Evolutionary conservation across 2,329 filamentous ascomycete genomes (phyloP), one percentile per base, ranked within the genome.

Genomic region (Trichoderma harzianum): DNA sequence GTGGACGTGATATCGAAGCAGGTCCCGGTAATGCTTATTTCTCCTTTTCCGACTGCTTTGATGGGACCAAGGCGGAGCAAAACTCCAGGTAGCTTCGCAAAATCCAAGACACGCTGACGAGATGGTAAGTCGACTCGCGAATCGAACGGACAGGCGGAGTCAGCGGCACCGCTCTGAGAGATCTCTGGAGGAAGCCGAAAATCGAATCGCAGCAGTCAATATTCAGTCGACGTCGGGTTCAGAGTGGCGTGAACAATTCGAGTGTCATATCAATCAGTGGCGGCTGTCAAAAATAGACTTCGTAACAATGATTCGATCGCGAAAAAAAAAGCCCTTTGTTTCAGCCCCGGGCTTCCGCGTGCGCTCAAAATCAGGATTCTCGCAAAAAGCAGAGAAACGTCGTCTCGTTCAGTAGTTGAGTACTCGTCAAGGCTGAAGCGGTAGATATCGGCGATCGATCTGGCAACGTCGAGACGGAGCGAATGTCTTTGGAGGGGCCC

Each of bases 231-330:
- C 16, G 55, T 26, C 26, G 26, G 5, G 5, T 34, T 32, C 55
- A 32, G 28, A n/a, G 36, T 39, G 39, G 53, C 57, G 66, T n/a
- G n/a, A 61, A n/a, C 16, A 51, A 62, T 18, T 34, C 28, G n/a
- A 36, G 16, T 21, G 32, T 62, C 66, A 69, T 69, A 53, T 43
- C 66, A 69, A 51, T 61, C 55, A 53, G 39, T 53, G 47, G 47
- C n/a, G 55, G 66, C 55, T 30, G 36, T 65, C 62, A 39, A 39
- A 18, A 24, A 39, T 24, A 34, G 28, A 47, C 43, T 30, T 57
- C 26, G 51, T 58, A 58, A 58, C 64, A 58, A 57, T 39, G 36
- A 39, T 43, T 30, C 21, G 51, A 39, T 30, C 24, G 63, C 65
- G 65, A 43, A 43, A 58, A 68, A 67, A 16, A 36, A 21, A 21